Conservation (phyloP, 2,329 filamentous ascomycete species). For the Fusarium transvaalense region DNA sequence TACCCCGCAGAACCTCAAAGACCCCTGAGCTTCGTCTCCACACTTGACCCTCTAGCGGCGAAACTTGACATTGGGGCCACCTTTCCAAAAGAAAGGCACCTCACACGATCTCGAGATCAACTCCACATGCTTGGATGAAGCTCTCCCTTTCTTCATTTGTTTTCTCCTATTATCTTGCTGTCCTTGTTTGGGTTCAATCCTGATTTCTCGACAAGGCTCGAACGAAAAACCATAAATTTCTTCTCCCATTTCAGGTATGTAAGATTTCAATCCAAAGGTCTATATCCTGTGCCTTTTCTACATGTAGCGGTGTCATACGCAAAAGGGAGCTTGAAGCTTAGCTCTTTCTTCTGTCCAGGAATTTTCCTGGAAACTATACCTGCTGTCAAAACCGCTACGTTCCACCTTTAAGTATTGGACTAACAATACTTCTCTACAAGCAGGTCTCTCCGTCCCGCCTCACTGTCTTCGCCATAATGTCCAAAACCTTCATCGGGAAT, state of each 20-base stretch:
- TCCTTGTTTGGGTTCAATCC: constrained; percentile 40
- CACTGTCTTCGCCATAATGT: constrained; percentile 56
- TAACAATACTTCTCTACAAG: constrained; percentile 27
- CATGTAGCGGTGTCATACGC: constrained; percentile 39
- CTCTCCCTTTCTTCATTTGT: constrained; percentile 30
- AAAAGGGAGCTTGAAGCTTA: constrained; percentile 30
- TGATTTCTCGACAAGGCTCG: constrained; percentile 42
- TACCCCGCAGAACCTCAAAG: constrained; percentile 45
- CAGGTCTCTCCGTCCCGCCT: constrained; percentile 43
- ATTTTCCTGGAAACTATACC: background rate
- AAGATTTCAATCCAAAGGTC: constrained; percentile 1
- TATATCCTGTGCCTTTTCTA: background rate
- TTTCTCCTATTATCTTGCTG: constrained; percentile 31
- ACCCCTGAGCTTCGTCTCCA: constrained; percentile 47
- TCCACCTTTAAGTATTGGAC: constrained; percentile 13
- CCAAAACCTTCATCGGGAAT: constrained; percentile 72
- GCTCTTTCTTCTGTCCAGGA: background rate
- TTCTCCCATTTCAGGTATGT: constrained; percentile 43
- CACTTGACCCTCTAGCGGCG: constrained; percentile 42
- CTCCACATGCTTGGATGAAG: constrained; percentile 44
- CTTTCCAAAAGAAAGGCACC: constrained; percentile 51
- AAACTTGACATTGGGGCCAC: constrained; percentile 51
- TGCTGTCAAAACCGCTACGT: background rate
- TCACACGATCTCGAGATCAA: constrained; percentile 45
- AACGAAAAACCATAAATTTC: constrained; percentile 13